A percentile compares a stretch with the other conserved stretches of the same genome.
Conservation (phyloP, 2,329 filamentous ascomycete genomes). For the Hymenoscyphus infarciens region DNA sequence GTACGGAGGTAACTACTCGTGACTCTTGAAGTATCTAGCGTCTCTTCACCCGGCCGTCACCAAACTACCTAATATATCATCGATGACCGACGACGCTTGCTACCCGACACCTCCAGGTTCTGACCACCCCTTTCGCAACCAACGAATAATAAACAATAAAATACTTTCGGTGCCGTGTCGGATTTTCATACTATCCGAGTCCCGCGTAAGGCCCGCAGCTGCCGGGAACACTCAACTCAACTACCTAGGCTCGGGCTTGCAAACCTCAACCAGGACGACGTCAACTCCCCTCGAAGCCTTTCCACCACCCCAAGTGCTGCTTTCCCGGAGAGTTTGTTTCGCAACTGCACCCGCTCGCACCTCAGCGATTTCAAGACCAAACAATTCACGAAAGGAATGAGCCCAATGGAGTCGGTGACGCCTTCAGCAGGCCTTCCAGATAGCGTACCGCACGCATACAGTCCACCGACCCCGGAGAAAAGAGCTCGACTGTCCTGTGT, state of each 20-base stretch:
- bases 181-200: not conserved
- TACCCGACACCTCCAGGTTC: not conserved
- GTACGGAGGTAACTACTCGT: no score
- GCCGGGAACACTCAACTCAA: not conserved
- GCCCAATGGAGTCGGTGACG: not conserved
- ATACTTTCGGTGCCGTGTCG: not conserved
- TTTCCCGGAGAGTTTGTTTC: not conserved
- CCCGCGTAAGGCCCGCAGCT: not conserved
- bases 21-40: no score
- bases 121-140: not conserved
- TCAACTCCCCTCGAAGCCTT: not conserved
- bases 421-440: not conserved
- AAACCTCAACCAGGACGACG: not conserved
- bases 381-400: not conserved
- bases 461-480: conserved; percentile 9
- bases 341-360: not conserved
- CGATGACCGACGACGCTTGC: conserved; percentile 1
- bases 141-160: not conserved
- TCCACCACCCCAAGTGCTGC: not conserved
- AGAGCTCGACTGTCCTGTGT: conserved; percentile 15
- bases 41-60: not conserved
- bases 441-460: not conserved
- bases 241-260: not conserved
- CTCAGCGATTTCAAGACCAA: not conserved
- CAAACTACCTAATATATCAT: not conserved